These are phyloP conservation scores for Geotrichum bryndzae DNA, from an alignment of 1,139 yeast species.

Conservation along the genomic window DNA sequence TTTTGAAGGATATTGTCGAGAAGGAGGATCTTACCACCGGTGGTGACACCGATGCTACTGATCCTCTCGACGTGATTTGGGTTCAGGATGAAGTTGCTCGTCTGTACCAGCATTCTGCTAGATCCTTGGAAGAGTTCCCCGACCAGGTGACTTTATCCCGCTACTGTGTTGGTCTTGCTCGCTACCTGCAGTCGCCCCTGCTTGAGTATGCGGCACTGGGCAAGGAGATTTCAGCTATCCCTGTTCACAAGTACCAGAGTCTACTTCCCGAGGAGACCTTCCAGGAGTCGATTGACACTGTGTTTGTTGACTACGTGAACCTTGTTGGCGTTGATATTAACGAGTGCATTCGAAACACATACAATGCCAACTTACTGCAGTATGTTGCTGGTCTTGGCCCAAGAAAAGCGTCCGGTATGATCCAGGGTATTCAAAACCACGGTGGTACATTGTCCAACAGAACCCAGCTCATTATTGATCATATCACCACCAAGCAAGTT, in stretches of 20 bases:
- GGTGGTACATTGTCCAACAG: slow-evolving; percentile 67
- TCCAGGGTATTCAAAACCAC: slow-evolving; percentile 72
- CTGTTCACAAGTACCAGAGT: slow-evolving; percentile 70
- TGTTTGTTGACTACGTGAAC: slow-evolving; percentile 84
- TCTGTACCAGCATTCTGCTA: slow-evolving; percentile 71
- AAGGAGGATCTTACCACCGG: slow-evolving; percentile 52
- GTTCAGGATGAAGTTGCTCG: slow-evolving; percentile 93
- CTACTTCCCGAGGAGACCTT: slow-evolving; percentile 61
- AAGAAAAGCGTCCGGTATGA: slow-evolving; percentile 82
- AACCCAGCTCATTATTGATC: slow-evolving; percentile 72
- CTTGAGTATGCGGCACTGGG: slow-evolving; percentile 81
- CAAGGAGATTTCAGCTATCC: slow-evolving; percentile 63
- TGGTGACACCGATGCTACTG: slow-evolving; percentile 43
- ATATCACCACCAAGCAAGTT: slow-evolving; percentile 69
- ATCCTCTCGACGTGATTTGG: slow-evolving; percentile 59
- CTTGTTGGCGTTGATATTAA: slow-evolving; percentile 91
- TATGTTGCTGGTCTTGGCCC: slow-evolving; percentile 92
- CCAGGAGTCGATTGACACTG: slow-evolving; percentile 65
- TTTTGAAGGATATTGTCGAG: slow-evolving; percentile 50
- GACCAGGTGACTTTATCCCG: slow-evolving; percentile 78
- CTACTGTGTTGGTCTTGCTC: slow-evolving; percentile 83
- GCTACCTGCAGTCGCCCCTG: slow-evolving; percentile 86
- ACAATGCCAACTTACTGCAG: slow-evolving; percentile 63
- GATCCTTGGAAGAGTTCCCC: slow-evolving; percentile 77
- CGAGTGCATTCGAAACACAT: slow-evolving; percentile 73